Base-by-base conservation (phyloP, 1,284 basidiomycete genomes). In the Exobasidium cylindrosporum region DNA sequence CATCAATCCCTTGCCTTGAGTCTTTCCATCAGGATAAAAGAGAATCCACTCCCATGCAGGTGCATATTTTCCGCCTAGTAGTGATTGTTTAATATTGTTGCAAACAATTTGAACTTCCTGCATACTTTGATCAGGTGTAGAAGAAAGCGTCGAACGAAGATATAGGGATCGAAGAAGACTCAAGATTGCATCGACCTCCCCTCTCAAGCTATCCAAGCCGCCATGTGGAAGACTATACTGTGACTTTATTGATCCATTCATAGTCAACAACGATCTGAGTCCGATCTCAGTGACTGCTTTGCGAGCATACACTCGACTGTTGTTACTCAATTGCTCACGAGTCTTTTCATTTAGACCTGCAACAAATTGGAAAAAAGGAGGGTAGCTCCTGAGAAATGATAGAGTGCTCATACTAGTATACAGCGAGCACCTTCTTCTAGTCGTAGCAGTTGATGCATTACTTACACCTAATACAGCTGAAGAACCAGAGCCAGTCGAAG, bases 271-370 rank as follows among this genome's bases (percentile, higher is more conserved):
- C 62, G 59, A 64, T 5, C 58, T 61, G 1, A 72, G 61, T 10
- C 70, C 71, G n/a, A 70, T 64, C 60, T 73, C 71, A 28, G 57
- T 62, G 29, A 70, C 56, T 1, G 64, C 70, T 53, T 70, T 72
- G 17, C 71, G 60, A 4, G 65, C 66, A 44, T 70, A 73, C 3
- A 70, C 46, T n/a, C 71, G 54, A 2, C 67, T 67, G 28, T 71
- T 72, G 61, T 73, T 69, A 14, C 69, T 32, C 17, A 73, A 57
- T 43, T 21, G n/a, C 26, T 50, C 26, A 2, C 47, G n/a, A 13
- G 47, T 50, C n/a, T 4, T 6, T 24, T 6, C 21, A 64, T 69
- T 50, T 0, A 43, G 14, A 43, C 23, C 32, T 21, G 43, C 10
- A 13, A 24, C 23, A 26, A 63, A 56, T 44, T 68, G 62, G 26